These are phyloP conservation scores for Tetrapisispora phaffii DNA, from an alignment of 805 yeast genomes.

Conservation along the genomic window DNA sequence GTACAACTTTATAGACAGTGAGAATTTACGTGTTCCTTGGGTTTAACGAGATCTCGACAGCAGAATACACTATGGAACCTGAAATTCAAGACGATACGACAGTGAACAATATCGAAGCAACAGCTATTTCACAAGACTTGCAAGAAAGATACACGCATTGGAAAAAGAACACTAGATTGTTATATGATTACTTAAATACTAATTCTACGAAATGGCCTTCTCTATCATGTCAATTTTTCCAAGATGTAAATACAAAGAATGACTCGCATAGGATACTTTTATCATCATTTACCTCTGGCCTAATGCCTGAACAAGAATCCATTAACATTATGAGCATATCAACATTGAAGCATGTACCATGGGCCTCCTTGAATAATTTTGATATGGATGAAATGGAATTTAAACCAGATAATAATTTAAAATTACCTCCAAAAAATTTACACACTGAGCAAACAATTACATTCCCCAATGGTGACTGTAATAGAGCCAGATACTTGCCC, in stretches of 20 bases:
- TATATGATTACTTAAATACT: conserved; percentile 67
- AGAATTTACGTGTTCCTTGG: no score
- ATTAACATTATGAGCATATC: conserved; percentile 23
- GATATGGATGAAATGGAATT: conserved; percentile 32
- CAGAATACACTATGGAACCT: no score
- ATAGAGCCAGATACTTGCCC: conserved; percentile 65
- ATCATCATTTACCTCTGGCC: conserved; percentile 29
- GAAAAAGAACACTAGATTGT: conserved; percentile 73
- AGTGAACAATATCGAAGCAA: not conserved
- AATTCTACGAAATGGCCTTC: conserved; percentile 63
- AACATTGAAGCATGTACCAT: conserved; percentile 23
- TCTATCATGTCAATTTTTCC: conserved; percentile 59
- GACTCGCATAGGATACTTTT: conserved; percentile 24
- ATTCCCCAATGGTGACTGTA: conserved; percentile 47
- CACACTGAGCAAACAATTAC: conserved; percentile 19
- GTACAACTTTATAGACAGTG: no score
- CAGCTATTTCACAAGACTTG: conserved; percentile 12
- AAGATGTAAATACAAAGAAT: conserved; percentile 30
- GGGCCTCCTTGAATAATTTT: conserved; percentile 30
- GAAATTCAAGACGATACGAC: not conserved
- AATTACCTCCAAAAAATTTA: conserved; percentile 23
- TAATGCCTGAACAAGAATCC: conserved; percentile 28
- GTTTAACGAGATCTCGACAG: no score
- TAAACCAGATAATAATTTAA: conserved; percentile 25
- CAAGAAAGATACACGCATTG: conserved; percentile 37